phyloP scores from a whole-genome alignment of 2,329 filamentous ascomycete genomes.

The Exophiala alcalophila region DNA sequence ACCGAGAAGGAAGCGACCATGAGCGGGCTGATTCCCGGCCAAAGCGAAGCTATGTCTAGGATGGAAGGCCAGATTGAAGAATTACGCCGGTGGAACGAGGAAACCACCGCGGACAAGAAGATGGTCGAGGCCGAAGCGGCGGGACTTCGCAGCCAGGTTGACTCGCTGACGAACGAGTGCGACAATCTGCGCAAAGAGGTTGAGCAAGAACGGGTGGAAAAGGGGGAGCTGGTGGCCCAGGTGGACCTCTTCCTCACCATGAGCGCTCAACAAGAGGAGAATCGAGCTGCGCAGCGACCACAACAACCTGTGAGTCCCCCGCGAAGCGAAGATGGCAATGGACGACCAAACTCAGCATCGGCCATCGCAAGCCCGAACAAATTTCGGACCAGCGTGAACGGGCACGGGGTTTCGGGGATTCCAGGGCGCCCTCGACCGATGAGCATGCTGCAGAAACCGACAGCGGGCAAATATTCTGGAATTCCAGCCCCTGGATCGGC shows the following conservation, averaged over 20 bases:
- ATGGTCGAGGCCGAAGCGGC: conserved; percentile 71
- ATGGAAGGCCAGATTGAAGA: conserved; percentile 45
- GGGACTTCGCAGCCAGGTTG: conserved; percentile 70
- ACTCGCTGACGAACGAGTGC: conserved; percentile 68
- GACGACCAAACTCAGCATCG: conserved; percentile 19
- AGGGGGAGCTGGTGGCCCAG: conserved; percentile 48
- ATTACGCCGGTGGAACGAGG: conserved; percentile 51
- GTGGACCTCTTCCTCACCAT: conserved; percentile 48
- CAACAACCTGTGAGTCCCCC: conserved; percentile 30
- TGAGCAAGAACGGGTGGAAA: conserved; percentile 49
- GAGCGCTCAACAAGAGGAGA: conserved; percentile 34
- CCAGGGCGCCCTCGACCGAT: conserved; percentile 24
- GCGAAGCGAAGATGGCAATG: conserved; percentile 28
- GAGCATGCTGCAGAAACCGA: conserved; percentile 30
- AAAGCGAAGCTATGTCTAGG: conserved; percentile 34
- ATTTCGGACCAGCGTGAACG: conserved; percentile 24
- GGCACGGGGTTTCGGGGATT: conserved; percentile 6
- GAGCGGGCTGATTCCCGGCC: conserved; percentile 47
- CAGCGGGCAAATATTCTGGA: conserved; percentile 28
- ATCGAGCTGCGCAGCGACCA: conserved; percentile 15
- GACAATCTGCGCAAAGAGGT: conserved; percentile 60
- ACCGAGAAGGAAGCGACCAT: conserved; percentile 64
- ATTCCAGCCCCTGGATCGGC: conserved; percentile 30
- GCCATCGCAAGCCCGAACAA: conserved; percentile 26
- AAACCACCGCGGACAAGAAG: conserved; percentile 63